phyloP scores from a whole-genome alignment of 805 yeast genomes.

The Metschnikowia lochheadii region DNA sequence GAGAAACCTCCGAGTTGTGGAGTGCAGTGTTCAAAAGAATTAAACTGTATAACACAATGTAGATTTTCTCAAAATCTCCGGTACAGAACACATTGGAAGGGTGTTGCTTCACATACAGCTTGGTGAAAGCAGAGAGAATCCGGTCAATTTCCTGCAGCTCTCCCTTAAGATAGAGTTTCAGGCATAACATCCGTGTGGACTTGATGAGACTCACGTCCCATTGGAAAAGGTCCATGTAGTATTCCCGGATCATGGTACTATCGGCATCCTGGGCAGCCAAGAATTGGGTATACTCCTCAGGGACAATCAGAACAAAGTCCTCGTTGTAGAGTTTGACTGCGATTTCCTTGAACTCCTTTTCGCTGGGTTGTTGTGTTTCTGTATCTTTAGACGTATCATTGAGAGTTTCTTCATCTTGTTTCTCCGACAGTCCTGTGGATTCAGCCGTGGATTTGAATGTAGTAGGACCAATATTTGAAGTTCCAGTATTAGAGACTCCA shows the following conservation, averaged over 20 bases:
- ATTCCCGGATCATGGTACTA: constrained; percentile 34
- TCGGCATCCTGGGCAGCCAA: constrained; percentile 47
- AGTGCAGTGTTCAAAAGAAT: constrained; percentile 73
- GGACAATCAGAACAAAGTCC: constrained; percentile 40
- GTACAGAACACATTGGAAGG: constrained; percentile 47
- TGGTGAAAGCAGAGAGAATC: constrained; percentile 63
- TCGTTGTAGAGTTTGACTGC: constrained; percentile 36
- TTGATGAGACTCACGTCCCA: constrained; percentile 50
- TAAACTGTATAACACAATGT: constrained; percentile 67
- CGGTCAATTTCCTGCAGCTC: constrained; percentile 81
- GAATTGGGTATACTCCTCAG: constrained; percentile 43
- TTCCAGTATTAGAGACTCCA: no score
- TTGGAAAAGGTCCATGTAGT: constrained; percentile 45
- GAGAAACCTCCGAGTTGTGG: constrained; percentile 48
- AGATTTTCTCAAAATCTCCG: constrained; percentile 51
- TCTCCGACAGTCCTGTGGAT: constrained; percentile 1
- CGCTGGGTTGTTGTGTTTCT: neutral
- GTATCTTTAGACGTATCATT: neutral
- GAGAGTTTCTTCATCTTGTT: constrained; percentile 5
- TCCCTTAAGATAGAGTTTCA: constrained; percentile 67
- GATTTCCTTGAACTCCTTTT: constrained; percentile 27
- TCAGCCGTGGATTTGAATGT: neutral
- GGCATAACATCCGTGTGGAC: constrained; percentile 59
- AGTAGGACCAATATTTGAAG: neutral
- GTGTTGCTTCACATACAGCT: constrained; percentile 54